Base-by-base conservation (phyloP, 768 basidiomycete genomes). In the Cyclocybe aegerita region DNA sequence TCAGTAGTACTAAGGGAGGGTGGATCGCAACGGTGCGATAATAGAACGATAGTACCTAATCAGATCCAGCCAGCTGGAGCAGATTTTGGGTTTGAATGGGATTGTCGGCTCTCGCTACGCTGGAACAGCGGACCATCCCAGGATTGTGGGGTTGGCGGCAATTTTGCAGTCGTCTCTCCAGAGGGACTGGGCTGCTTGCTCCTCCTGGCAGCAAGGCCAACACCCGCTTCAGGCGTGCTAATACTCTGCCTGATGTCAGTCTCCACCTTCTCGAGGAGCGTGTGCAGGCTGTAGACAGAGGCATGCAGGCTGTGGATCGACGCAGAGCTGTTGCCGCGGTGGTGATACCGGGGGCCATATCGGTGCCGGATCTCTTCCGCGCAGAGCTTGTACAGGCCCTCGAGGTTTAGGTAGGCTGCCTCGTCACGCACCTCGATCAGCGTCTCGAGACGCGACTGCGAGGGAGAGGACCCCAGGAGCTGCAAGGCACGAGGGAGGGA, bases 341-440 rank as follows among this genome's bases (percentile, higher is more conserved):
- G 64, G 52, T 74, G 78, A 12, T 70, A 58, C 43, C 71, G 65
- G 23, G 72, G 62, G 29, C 66, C 71, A 43, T 79, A 79, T 23
- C 76, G 73, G 29, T 75, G 73, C 14, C 77, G 76, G 34, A 91
- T 75, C 68, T 92, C 88, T 12, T 83, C 81, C 7, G 69, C 66
- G 60, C 90, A 92, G 1, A 93, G 75, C 54, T 73, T 76, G 53
- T 80, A 73, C 12, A 93, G 75, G 39, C 77, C 78, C 0, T 77
- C 76, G 46, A 93, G 81, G 23, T 80, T 82, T n/a, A 93, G 80
- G 60, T 83, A 90, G 37, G 73, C 72, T 1, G 90, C 86, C 62
- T 93, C 90, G 55, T 93, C 89, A 9, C 89, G 81, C 16, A 92
- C 79, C 53, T 90, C 86, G 39, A 89, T 75, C 16, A 93, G 76